A percentile compares a stretch with the other conserved stretches of the same genome.
Evolutionary conservation across 352 stramenopile species (phyloP).

Genomic region (Phytophthora rubi): DNA sequence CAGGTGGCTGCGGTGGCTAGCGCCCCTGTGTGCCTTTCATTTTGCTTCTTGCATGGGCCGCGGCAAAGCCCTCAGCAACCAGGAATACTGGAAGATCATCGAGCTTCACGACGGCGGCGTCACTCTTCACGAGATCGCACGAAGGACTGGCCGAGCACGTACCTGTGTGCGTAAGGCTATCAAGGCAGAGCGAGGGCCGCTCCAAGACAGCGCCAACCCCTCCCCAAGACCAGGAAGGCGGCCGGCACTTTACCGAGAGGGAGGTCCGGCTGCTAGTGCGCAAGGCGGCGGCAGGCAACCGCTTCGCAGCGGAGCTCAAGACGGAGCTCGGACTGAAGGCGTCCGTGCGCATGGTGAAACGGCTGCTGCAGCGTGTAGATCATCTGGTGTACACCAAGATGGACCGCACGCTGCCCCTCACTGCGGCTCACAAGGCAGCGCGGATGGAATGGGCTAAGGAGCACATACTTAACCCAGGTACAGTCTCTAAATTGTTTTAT

Average conservation of each 20-base stretch:
- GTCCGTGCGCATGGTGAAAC: not conserved
- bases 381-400: constrained; percentile 15
- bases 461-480: no score
- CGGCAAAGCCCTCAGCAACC: not conserved
- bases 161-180: not conserved
- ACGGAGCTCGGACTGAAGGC: not conserved
- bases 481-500: no score
- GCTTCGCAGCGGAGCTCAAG: not conserved
- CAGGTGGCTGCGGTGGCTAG: no score
- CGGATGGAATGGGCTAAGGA: no score
- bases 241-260: not conserved
- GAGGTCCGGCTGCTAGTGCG: not conserved
- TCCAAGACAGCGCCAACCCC: not conserved
- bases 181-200: not conserved
- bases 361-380: not conserved
- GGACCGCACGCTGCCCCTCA: constrained; percentile 6
- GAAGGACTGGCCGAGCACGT: not conserved
- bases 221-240: not conserved
- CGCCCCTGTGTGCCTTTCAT: no score
- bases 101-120: not conserved
- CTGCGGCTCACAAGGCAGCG: no score
- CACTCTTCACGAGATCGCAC: not conserved
- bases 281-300: not conserved
- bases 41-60: not conserved
- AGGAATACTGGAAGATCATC: not conserved